Conservation (phyloP, 352 stramenopile genomes). For the Blastocystis sp. region DNA sequence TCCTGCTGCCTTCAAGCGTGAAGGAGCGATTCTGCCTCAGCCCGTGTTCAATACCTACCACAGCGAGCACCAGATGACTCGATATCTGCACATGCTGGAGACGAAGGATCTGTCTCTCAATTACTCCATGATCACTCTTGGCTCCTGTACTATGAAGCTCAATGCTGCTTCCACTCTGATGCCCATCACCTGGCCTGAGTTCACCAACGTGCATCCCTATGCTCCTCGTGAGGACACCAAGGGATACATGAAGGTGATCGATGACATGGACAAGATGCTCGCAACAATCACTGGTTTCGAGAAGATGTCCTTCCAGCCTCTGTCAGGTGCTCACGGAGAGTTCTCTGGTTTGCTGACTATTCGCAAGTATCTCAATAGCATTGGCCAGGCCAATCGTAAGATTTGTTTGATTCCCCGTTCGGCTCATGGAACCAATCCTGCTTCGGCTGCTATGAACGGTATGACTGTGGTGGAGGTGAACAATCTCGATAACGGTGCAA, state of each 20-base stretch:
- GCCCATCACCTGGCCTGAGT: conserved; percentile 89
- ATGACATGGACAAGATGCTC: conserved; percentile 70
- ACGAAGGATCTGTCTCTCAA: conserved; percentile 97
- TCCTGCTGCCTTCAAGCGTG: conserved; percentile 30
- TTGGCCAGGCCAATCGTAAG: conserved; percentile 84
- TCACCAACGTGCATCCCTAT: conserved; percentile 95
- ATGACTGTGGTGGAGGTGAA: conserved; percentile 92
- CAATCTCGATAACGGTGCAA: conserved; percentile 83
- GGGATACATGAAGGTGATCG: conserved; percentile 93
- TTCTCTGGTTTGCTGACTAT: conserved; percentile 92
- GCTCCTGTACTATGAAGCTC: conserved; percentile 99
- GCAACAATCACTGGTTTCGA: conserved; percentile 94
- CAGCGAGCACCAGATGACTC: conserved; percentile 81
- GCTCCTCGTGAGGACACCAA: conserved; percentile 83
- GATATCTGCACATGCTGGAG: conserved; percentile 93
- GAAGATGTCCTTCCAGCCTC: conserved; percentile 90
- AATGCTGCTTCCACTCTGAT: conserved; percentile 93
- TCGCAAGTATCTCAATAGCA: conserved; percentile 84
- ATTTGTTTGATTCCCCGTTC: conserved; percentile 95
- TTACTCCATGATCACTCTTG: conserved; percentile 97
- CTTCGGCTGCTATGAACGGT: conserved; percentile 89
- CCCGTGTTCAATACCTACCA: conserved; percentile 92
- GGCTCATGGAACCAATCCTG: conserved; percentile 94
- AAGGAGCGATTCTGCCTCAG: conserved; percentile 78
- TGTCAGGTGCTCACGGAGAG: conserved; percentile 92